Conservation (phyloP, 352 stramenopile species). For the Phytophthora quininea region DNA sequence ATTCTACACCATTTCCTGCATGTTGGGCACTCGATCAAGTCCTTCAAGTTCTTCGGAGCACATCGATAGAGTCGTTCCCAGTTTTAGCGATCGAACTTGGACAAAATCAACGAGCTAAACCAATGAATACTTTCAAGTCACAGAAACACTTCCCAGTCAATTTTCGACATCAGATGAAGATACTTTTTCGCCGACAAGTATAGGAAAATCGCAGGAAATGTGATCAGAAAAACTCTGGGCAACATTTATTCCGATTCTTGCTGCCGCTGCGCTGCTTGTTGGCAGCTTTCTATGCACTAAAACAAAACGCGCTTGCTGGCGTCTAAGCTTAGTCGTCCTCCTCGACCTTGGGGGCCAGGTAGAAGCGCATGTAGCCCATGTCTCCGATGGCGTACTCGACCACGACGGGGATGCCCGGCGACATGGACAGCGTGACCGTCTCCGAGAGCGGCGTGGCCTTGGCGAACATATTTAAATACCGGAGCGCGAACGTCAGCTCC, state of each 20-base stretch:
- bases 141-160: too few species aligned
- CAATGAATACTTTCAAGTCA: too few species aligned
- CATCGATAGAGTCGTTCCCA: too few species aligned
- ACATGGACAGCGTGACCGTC: slow-evolving; percentile 97
- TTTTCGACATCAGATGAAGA: too few species aligned
- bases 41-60: too few species aligned
- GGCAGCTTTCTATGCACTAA: slow-evolving; percentile 1
- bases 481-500: slow-evolving; percentile 98
- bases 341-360: slow-evolving; percentile 99
- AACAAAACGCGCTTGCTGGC: not conserved
- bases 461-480: slow-evolving; percentile 99
- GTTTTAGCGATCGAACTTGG: too few species aligned
- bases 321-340: slow-evolving; percentile 89
- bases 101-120: too few species aligned
- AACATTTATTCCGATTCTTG: too few species aligned
- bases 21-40: too few species aligned
- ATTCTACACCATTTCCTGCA: not conserved
- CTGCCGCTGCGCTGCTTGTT: too few species aligned
- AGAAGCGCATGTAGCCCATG: slow-evolving; percentile 98
- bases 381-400: slow-evolving; percentile 99
- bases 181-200: too few species aligned
- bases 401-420: slow-evolving; percentile 96
- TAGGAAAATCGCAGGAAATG: not conserved
- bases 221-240: not conserved
- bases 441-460: slow-evolving; percentile 97